A percentile compares a stretch with the other conserved stretches of the same genome.
phyloP scores from a whole-genome alignment of 441 rosid genomes.

The Erodium chrysanthum region DNA sequence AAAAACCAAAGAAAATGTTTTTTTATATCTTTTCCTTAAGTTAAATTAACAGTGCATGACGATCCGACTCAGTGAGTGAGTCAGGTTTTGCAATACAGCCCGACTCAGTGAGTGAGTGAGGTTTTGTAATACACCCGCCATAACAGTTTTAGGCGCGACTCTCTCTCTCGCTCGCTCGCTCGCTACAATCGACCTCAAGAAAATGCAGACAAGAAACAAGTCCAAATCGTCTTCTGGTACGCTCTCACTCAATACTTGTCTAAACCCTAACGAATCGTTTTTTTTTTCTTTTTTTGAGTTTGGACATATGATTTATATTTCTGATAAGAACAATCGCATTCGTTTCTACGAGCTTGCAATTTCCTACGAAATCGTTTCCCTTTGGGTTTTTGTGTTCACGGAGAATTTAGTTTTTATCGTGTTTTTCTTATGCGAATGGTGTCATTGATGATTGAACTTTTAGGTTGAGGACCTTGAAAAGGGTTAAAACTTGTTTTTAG shows the following conservation, averaged over 20 bases:
- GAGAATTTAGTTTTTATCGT: too few species aligned
- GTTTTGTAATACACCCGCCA: neutral
- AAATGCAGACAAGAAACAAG: constrained; percentile 5
- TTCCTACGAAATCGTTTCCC: neutral
- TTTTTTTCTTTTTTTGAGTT: neutral
- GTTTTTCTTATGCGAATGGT: too few species aligned
- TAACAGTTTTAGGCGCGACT: constrained; percentile 4
- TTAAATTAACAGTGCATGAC: too few species aligned
- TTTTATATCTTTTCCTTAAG: too few species aligned
- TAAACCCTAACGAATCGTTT: neutral
- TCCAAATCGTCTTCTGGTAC: constrained; percentile 5
- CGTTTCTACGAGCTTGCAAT: neutral
- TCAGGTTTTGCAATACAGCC: too few species aligned
- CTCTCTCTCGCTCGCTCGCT: neutral
- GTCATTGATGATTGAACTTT: too few species aligned
- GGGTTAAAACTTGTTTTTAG: neutral
- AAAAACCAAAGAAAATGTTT: too few species aligned
- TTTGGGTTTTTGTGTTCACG: neutral
- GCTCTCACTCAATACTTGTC: neutral
- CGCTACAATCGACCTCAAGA: neutral
- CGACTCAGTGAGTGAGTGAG: too few species aligned
- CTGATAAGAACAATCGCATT: neutral
- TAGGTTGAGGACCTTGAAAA: neutral
- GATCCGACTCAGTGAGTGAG: too few species aligned
- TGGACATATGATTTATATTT: neutral